phyloP scores from a whole-genome alignment of 1,284 basidiomycete species.

The Fomitiporia mediterranea region DNA sequence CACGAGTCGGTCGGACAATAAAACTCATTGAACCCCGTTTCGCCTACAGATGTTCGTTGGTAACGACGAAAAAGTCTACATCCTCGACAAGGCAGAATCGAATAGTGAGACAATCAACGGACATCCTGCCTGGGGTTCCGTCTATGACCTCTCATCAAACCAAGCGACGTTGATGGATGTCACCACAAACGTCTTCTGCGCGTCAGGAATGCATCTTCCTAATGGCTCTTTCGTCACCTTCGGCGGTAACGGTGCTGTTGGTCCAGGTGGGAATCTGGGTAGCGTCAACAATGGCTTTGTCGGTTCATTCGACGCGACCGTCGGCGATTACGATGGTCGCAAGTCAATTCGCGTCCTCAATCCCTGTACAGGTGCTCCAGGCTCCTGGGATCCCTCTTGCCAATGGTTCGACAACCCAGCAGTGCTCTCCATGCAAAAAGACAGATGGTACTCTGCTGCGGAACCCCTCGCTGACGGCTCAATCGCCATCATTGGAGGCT shows the following conservation, averaged over 20 bases:
- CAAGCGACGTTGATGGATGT: conserved; percentile 63
- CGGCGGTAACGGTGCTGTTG: conserved; percentile 76
- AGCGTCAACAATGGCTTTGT: conserved; percentile 43
- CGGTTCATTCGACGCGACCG: conserved; percentile 53
- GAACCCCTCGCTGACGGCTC: conserved; percentile 67
- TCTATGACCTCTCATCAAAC: conserved; percentile 50
- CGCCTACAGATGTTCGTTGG: conserved; percentile 40
- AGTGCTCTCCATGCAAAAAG: conserved; percentile 66
- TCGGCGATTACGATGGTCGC: conserved; percentile 63
- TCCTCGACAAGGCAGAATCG: conserved; percentile 46
- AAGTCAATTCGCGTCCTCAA: conserved; percentile 70
- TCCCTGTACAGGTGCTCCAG: conserved; percentile 58
- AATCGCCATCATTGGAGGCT: conserved; percentile 74
- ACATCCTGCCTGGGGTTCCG: conserved; percentile 37
- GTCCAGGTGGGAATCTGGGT: conserved; percentile 63
- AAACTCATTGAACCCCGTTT: background rate
- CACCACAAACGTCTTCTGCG: conserved; percentile 78
- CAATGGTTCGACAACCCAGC: conserved; percentile 76
- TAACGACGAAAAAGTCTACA: conserved; percentile 40
- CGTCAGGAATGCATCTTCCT: conserved; percentile 67
- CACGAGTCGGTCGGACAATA: background rate
- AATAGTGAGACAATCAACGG: conserved; percentile 49
- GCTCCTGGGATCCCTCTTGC: conserved; percentile 49
- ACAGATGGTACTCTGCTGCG: conserved; percentile 87
- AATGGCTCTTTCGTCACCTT: conserved; percentile 62